These are phyloP conservation scores for Basidioascus undulatus DNA, from an alignment of 768 basidiomycete species.

Conservation along the genomic window DNA sequence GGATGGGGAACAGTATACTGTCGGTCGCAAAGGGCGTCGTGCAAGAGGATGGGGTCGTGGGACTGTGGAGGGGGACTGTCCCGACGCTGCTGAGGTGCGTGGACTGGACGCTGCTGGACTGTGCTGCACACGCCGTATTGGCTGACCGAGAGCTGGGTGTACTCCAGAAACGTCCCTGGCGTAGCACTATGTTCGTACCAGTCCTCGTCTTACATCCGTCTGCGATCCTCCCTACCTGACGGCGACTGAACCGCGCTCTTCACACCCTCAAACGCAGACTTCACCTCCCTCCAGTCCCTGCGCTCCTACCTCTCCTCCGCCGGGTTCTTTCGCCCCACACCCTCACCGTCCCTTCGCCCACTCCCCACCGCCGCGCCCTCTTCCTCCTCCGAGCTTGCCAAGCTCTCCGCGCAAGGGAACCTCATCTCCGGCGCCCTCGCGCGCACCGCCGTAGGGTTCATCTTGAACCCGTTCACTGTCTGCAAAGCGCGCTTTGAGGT, in stretches of 20 bases:
- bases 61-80: slow-evolving; percentile 70
- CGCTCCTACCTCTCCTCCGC: slow-evolving; percentile 50
- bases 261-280: too few species aligned
- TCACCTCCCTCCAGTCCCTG: slow-evolving; percentile 60
- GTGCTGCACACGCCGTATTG: neutral
- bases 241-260: too few species aligned
- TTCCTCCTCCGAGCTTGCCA: slow-evolving; percentile 14
- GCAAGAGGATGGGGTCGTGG: slow-evolving; percentile 34
- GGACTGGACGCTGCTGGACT: neutral
- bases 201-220: too few species aligned
- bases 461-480: slow-evolving; percentile 74
- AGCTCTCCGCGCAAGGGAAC: slow-evolving; percentile 49
- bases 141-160: too few species aligned
- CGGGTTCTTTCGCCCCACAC: slow-evolving; percentile 7
- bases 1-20: too few species aligned
- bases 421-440: slow-evolving; percentile 63
- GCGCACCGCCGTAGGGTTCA: slow-evolving; percentile 52
- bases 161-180: slow-evolving; percentile 75
- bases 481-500: slow-evolving; percentile 85
- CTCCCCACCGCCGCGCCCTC: slow-evolving; percentile 8
- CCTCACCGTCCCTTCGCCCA: slow-evolving; percentile 36
- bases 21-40: slow-evolving; percentile 30
- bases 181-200: slow-evolving; percentile 77
- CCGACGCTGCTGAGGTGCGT: slow-evolving; percentile 46
- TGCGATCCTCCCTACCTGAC: too few species aligned